These are phyloP conservation scores for Crotalaria pallida DNA, from an alignment of 306 rosid genomes.

Conservation along the genomic window DNA sequence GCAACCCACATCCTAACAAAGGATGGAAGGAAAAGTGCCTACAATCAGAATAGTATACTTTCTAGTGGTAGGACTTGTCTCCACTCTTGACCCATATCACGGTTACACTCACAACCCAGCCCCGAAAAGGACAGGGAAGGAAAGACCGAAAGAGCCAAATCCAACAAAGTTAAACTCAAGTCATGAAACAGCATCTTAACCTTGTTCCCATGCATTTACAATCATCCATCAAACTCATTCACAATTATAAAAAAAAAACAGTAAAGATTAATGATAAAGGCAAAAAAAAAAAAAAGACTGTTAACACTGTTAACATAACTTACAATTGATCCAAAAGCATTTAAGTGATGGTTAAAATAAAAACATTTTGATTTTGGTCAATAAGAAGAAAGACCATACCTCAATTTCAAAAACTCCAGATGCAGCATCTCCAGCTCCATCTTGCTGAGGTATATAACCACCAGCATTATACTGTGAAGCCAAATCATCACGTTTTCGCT, in stretches of 20 bases:
- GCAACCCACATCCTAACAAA: background rate
- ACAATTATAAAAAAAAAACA: background rate
- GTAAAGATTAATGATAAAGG: background rate
- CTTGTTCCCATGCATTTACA: background rate
- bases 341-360: background rate
- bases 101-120: background rate
- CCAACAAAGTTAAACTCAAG: background rate
- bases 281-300: background rate
- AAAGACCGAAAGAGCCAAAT: background rate
- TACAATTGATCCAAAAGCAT: background rate
- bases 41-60: background rate
- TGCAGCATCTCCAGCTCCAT: constrained; percentile 83
- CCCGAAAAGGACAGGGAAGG: too few species aligned
- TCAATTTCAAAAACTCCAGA: constrained; percentile 66
- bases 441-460: constrained; percentile 96
- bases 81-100: constrained; percentile 6
- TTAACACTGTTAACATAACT: background rate
- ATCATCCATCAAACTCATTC: background rate
- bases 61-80: background rate
- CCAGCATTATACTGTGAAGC: constrained; percentile 65
- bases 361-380: background rate
- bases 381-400: constrained; percentile 35
- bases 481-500: constrained; percentile 90
- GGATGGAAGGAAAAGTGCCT: background rate
- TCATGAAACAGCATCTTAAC: background rate